These are phyloP conservation scores for Phylloporus arenicola DNA, from an alignment of 768 basidiomycete species.

Conservation along the genomic window DNA sequence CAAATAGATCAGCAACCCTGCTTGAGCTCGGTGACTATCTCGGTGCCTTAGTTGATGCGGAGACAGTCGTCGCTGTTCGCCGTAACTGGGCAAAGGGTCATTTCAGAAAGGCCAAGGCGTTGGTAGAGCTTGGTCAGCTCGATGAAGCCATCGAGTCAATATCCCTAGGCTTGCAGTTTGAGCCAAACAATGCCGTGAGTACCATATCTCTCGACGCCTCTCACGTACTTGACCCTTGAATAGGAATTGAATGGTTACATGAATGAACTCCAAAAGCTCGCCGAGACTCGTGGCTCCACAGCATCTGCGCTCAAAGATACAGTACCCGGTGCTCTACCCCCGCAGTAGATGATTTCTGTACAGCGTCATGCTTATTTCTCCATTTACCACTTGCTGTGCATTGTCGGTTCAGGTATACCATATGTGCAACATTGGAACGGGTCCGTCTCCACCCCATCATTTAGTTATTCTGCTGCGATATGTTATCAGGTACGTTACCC, in stretches of 20 bases:
- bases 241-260: slow-evolving; percentile 32
- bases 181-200: slow-evolving; percentile 58
- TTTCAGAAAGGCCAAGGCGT: slow-evolving; percentile 88
- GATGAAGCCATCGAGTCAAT: slow-evolving; percentile 81
- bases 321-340: background rate
- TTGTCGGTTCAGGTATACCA: background rate
- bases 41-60: slow-evolving; percentile 81
- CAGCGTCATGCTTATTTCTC: background rate
- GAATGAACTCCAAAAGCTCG: slow-evolving; percentile 25
- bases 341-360: slow-evolving; percentile 10
- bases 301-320: slow-evolving; percentile 1
- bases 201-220: background rate
- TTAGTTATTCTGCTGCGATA: background rate
- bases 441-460: background rate
- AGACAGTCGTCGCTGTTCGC: slow-evolving; percentile 80
- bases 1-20: slow-evolving; percentile 88
- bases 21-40: slow-evolving; percentile 71
- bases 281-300: slow-evolving; percentile 8
- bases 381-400: background rate
- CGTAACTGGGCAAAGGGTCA: slow-evolving; percentile 93
- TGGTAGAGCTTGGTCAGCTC: slow-evolving; percentile 62
- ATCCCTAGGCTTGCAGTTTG: slow-evolving; percentile 79
- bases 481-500: background rate
- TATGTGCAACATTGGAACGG: background rate
- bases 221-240: slow-evolving; percentile 6